phyloP scores from a whole-genome alignment of 139 green algal genomes.

The Closterium sp. region DNA sequence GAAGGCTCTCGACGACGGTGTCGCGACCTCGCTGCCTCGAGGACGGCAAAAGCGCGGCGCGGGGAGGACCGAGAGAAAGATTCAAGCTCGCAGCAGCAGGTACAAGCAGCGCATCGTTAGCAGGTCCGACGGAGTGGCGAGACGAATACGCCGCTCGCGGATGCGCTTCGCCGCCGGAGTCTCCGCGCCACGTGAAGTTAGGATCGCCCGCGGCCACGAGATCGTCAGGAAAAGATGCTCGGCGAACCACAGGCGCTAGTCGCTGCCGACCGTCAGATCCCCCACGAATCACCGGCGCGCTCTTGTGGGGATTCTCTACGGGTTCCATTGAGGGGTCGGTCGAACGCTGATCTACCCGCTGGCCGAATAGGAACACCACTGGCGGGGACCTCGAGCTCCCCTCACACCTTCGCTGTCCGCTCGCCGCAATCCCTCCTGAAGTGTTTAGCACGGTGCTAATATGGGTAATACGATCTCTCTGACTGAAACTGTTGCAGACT shows the following conservation, averaged over 20 bases:
- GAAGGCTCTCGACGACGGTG: background rate
- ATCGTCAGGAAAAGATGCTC: background rate
- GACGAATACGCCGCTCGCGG: background rate
- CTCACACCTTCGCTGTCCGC: background rate
- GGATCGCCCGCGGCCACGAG: background rate
- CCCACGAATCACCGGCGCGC: background rate
- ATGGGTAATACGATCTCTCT: background rate
- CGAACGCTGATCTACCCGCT: background rate
- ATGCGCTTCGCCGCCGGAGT: background rate
- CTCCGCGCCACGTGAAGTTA: background rate
- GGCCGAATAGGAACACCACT: background rate
- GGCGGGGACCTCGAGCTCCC: background rate
- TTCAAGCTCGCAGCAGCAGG: background rate
- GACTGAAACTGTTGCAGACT: background rate
- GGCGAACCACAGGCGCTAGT: background rate
- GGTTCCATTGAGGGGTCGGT: background rate
- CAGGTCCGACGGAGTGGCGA: background rate
- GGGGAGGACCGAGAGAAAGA: background rate
- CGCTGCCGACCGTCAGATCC: background rate
- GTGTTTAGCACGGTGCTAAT: background rate
- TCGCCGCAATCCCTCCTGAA: background rate
- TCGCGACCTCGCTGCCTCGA: background rate
- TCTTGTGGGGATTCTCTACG: background rate
- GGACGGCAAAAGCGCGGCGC: background rate
- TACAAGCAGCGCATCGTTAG: background rate